Conservation (phyloP, 2,329 filamentous ascomycete species). For the Apiospora saccharicola region DNA sequence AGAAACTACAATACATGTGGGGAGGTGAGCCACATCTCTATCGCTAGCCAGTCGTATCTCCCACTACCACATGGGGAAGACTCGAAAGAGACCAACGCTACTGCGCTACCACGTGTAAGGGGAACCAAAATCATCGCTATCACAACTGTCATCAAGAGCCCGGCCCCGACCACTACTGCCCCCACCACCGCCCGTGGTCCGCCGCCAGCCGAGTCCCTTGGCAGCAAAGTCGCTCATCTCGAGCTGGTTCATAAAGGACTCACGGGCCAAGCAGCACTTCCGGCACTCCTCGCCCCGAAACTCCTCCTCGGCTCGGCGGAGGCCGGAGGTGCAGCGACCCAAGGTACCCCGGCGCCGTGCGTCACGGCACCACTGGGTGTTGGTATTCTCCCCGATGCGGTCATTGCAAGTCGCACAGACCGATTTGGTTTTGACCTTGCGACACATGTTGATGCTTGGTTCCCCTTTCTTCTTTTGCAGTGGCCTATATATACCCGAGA, state of each 20-base stretch:
- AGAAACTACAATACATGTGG: not conserved
- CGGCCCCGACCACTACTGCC: not conserved
- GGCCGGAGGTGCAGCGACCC: constrained; percentile 30
- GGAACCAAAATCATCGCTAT: constrained; percentile 21
- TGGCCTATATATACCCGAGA: not conserved
- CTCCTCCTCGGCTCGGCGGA: constrained; percentile 30
- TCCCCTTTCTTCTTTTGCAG: too few relatives aligned
- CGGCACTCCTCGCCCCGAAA: constrained; percentile 32
- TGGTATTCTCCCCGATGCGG: constrained; percentile 29
- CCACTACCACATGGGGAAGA: not conserved
- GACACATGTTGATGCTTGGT: constrained; percentile 29
- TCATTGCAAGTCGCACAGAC: constrained; percentile 32
- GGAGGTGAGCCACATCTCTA: not conserved
- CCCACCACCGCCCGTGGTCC: not conserved
- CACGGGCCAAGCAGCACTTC: constrained; percentile 27
- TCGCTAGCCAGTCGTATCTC: not conserved
- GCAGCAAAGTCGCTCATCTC: constrained; percentile 30
- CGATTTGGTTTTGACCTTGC: constrained; percentile 28
- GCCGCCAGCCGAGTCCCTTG: constrained; percentile 30
- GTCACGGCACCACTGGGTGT: constrained; percentile 30
- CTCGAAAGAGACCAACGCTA: not conserved
- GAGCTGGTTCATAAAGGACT: constrained; percentile 29
- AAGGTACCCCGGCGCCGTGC: constrained; percentile 28
- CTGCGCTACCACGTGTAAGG: constrained; percentile 23
- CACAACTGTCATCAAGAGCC: constrained; percentile 25